phyloP scores from a whole-genome alignment of 2,329 filamentous ascomycete species.

The Xylariaceae sp. region DNA sequence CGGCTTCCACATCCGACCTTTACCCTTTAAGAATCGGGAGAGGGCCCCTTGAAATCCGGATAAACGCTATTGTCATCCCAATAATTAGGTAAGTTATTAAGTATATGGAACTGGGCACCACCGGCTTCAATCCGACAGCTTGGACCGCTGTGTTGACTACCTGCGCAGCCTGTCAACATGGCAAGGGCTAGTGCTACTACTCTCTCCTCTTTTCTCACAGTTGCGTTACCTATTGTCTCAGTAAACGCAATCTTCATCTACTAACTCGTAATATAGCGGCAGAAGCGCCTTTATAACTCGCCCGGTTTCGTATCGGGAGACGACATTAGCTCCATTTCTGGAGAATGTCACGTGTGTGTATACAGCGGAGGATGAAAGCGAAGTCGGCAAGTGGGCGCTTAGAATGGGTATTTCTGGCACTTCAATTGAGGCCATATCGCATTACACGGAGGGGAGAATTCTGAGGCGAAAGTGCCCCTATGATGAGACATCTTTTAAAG shows the following conservation, averaged over 20 bases:
- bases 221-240: neutral
- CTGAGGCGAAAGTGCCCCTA: neutral
- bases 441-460: neutral
- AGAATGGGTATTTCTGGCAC: neutral
- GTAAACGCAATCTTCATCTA: neutral
- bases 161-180: too few species aligned
- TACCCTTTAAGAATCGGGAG: neutral
- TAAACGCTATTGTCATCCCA: too few species aligned
- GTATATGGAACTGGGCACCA: too few species aligned
- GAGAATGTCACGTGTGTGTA: constrained; percentile 19
- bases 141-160: too few species aligned
- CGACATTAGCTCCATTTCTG: constrained; percentile 19
- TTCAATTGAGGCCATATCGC: neutral
- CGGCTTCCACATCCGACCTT: neutral
- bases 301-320: constrained; percentile 16
- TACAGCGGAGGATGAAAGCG: neutral
- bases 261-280: neutral
- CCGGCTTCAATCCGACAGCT: too few species aligned
- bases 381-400: neutral
- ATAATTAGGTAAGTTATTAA: too few species aligned
- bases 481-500: constrained; percentile 23
- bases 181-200: too few species aligned
- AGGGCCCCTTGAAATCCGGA: neutral
- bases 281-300: neutral
- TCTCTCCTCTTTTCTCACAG: neutral